Base-by-base conservation (phyloP, 257 asterid genomes). In the Gentiana straminea region DNA sequence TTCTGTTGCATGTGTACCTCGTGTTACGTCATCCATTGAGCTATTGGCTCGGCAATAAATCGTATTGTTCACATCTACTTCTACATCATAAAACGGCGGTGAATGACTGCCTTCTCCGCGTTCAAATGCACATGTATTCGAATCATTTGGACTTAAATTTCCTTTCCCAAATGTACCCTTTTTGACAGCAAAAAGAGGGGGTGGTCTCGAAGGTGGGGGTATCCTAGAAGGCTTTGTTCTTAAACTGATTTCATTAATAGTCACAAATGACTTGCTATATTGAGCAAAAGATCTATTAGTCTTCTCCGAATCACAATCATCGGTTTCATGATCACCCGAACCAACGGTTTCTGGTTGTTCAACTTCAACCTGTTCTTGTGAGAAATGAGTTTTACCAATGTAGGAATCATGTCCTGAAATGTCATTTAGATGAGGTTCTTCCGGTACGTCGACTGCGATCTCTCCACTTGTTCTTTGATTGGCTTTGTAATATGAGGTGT, bases 151-250 rank as follows among this genome's bases (percentile, higher is more conserved):
- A 64, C 69, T 68, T 60, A 78, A 58, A 59, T 69, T 66, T 45
- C 62, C 70, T 57, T 51, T 59, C 47, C 64, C 71, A 45, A 50
- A 33, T 35, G 50, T 76, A 55, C 75, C 70, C 52, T 68, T 81
- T 61, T 68, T 69, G 57, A 58, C 72, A 67, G 68, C 76, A 58
- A 78, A 77, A 46, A 64, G 75, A 52, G 98, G 96, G 7, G 96
- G 96, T 35, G 92, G 89, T 69, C 98, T 88, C 57, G 96, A 76
- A 68, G 98, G 98, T 57, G 96, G 95, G 8, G 98, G 95, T 76
- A 90, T 65, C 49, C 60, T 67, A 61, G 94, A 86, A 56, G 96
- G 98, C 68, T 72, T 80, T 57, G 98, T 90, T 65, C 73, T 81
- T 62, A 90, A 87, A 69, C 80, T 84, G 77, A 90, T 77, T 64